Evolutionary conservation across 306 rosid species (phyloP).

Genomic region (Cicer yamashitae): DNA sequence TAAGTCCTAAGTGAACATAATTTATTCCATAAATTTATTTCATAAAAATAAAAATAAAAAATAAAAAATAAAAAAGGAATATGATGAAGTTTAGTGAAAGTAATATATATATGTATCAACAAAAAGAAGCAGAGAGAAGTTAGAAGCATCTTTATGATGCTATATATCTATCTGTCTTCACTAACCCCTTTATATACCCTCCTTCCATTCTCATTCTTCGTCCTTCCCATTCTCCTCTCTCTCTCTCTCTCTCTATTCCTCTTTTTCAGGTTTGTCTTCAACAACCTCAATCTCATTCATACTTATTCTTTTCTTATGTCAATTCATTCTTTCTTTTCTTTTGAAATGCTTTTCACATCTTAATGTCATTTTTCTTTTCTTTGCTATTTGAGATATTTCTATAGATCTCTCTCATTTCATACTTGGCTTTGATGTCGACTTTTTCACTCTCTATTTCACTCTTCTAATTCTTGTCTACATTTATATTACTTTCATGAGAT

Average conservation of each 20-base stretch:
- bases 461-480: slow-evolving; percentile 10
- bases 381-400: slow-evolving; percentile 41
- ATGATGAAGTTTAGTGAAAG: no score
- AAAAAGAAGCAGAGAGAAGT: slow-evolving; percentile 33
- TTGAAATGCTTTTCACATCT: no score
- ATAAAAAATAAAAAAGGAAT: no score
- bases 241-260: slow-evolving; percentile 67
- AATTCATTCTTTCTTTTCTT: not conserved
- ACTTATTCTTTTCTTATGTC: not conserved
- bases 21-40: no score
- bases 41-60: no score
- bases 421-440: slow-evolving; percentile 47
- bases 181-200: slow-evolving; percentile 64
- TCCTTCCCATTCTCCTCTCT: slow-evolving; percentile 40
- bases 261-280: slow-evolving; percentile 60
- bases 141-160: slow-evolving; percentile 40
- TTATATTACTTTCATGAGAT: no score
- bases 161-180: slow-evolving; percentile 24
- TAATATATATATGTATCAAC: no score
- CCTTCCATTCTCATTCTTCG: slow-evolving; percentile 45
- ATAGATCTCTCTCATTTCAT: slow-evolving; percentile 63
- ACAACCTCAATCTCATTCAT: not conserved
- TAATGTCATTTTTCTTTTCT: not conserved
- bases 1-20: no score
- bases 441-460: slow-evolving; percentile 42